phyloP scores from a whole-genome alignment of 352 stramenopile genomes.

The Phytophthora pini region DNA sequence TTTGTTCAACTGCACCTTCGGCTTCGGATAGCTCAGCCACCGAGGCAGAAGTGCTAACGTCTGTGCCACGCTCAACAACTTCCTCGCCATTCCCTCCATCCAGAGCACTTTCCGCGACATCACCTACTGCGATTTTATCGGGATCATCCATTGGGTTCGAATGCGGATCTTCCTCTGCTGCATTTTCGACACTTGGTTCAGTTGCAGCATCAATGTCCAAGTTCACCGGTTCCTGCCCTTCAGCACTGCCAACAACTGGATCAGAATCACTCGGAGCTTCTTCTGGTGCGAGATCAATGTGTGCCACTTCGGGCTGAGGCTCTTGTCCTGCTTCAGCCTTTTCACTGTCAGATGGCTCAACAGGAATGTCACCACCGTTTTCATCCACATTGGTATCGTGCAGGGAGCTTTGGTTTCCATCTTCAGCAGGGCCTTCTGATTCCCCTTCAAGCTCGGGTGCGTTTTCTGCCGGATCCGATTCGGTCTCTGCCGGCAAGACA shows the following conservation, averaged over 20 bases:
- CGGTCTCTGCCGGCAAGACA: not conserved
- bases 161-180: not conserved
- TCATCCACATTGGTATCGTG: not conserved
- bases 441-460: not conserved
- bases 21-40: constrained; percentile 1
- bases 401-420: too few species aligned
- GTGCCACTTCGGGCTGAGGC: not conserved
- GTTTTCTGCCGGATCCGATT: not conserved
- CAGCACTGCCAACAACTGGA: not conserved
- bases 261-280: not conserved
- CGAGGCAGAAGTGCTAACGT: not conserved
- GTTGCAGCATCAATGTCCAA: not conserved
- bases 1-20: not conserved
- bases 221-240: not conserved
- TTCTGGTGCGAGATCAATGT: not conserved
- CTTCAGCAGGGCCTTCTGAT: not conserved
- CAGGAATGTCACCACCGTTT: not conserved
- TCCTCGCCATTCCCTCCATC: not conserved
- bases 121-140: not conserved
- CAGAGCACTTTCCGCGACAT: not conserved
- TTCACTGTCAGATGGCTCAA: not conserved
- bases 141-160: too few species aligned
- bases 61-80: not conserved
- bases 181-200: constrained; percentile 3
- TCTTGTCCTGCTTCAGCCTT: constrained; percentile 2